Percentiles rank a stretch among this genome's conserved stretches.
Conservation (phyloP, 2,329 filamentous ascomycete species). For the Eutypella sp. region DNA sequence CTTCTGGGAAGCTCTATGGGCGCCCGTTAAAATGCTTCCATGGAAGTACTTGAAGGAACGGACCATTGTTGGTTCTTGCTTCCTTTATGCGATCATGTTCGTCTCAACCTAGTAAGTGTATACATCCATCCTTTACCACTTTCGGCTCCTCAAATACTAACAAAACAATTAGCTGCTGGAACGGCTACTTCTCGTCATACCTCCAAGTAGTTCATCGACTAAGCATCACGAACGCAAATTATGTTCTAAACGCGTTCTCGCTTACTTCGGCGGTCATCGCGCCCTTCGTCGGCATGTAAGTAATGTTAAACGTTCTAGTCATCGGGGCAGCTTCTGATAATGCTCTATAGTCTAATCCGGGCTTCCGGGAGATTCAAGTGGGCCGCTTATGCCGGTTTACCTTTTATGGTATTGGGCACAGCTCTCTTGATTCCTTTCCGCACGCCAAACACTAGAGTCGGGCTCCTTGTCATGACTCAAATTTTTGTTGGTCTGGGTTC, state of each 20-base stretch:
- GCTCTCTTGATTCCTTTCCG: conserved; percentile 40
- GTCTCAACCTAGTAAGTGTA: conserved; percentile 32
- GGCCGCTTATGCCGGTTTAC: conserved; percentile 33
- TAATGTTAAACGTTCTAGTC: background rate
- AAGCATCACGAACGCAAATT: conserved; percentile 32
- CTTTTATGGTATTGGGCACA: conserved; percentile 36
- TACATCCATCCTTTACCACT: background rate
- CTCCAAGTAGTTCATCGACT: conserved; percentile 39
- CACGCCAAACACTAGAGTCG: conserved; percentile 27
- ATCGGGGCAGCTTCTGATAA: background rate
- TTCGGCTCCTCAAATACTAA: conserved; percentile 1
- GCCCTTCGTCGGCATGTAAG: conserved; percentile 39
- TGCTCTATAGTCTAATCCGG: conserved; percentile 30
- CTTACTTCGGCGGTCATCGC: conserved; percentile 40
- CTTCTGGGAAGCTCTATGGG: conserved; percentile 52
- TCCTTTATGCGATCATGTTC: conserved; percentile 35
- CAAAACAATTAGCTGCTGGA: conserved; percentile 26
- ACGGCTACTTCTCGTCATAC: conserved; percentile 46
- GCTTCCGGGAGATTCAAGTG: conserved; percentile 42
- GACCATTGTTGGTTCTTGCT: conserved; percentile 41
- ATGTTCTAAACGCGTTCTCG: conserved; percentile 38
- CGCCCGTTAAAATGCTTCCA: conserved; percentile 54
- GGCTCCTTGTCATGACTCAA: conserved; percentile 51
- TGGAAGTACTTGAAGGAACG: conserved; percentile 43
- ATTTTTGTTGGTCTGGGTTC: conserved; percentile 45